phyloP scores from a whole-genome alignment of 2,329 filamentous ascomycete genomes.

The Monosporascus sp. region DNA sequence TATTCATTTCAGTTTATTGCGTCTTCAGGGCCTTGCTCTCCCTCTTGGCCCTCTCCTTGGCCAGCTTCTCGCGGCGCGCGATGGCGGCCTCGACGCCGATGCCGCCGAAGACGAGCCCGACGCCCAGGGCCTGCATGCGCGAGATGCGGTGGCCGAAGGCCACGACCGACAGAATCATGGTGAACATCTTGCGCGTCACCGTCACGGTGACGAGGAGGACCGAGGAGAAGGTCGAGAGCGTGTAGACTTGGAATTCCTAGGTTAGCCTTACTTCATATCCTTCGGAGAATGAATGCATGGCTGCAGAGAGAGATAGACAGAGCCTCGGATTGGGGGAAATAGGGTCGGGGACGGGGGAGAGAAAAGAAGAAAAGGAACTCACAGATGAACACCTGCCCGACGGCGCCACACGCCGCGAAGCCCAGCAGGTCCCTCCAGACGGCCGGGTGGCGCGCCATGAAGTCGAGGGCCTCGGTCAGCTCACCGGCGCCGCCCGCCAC shows the following conservation, averaged over 20 bases:
- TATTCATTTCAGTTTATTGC: too few species aligned
- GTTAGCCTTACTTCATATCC: neutral
- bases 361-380: conserved; percentile 24
- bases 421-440: conserved; percentile 85
- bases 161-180: conserved; percentile 93
- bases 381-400: conserved; percentile 96
- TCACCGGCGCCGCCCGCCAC: conserved; percentile 66
- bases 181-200: conserved; percentile 97
- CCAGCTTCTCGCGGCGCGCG: conserved; percentile 74
- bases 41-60: conserved; percentile 63
- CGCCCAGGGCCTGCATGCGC: conserved; percentile 89
- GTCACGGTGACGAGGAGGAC: conserved; percentile 93
- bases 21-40: conserved; percentile 27
- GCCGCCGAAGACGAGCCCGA: conserved; percentile 88
- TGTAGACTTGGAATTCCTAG: conserved; percentile 60
- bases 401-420: conserved; percentile 83
- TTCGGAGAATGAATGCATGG: too few species aligned
- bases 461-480: conserved; percentile 70
- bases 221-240: conserved; percentile 84
- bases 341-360: neutral
- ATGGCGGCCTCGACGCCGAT: conserved; percentile 87
- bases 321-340: neutral
- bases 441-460: conserved; percentile 72
- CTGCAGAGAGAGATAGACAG: too few species aligned
- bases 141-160: conserved; percentile 88